Base-by-base conservation (phyloP, 345 rosid genomes). In the Passiflora organensis region DNA sequence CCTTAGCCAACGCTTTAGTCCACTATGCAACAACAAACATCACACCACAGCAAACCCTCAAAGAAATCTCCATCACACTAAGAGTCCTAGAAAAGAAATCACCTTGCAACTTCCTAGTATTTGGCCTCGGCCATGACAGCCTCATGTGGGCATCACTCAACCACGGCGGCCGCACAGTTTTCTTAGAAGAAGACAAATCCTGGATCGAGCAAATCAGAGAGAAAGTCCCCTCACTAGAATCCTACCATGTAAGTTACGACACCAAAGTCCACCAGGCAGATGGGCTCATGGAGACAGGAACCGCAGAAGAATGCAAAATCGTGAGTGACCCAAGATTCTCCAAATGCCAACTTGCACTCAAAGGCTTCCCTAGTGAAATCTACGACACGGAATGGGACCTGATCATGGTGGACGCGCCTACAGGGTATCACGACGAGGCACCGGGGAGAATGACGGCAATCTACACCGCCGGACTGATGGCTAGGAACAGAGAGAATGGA, bases 371-470 rank as follows among this genome's bases (percentile, higher is more conserved):
- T 0, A 61, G 56, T 4, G 85, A 80, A 19, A 75, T 88, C 3
- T 88, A 88, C 52, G 85, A 82, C 8, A 22, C 43, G 6, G 87
- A 78, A 38, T 91, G 98, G 98, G 95, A 91, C 72, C 32, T 91
- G 76, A 91, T 88, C 32, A 91, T 91, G 95, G 93, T 88, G 53
- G 96, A 91, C 49, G 95, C 98, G 14, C 96, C 98, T 0, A 91
- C 98, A 0, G 98, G 96, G 67, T 91, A 77, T 51, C 77, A 79
- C 16, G 80, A 81, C 11, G 82, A 70, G 24, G 85, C 98, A 10
- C 98, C 96, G 6, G 96, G 98, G 70, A 57, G 98, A 62, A 88
- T 91, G 98, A 66, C 64, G 2, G 95, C 95, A 9, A 86, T 88
- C 4, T 91, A 84, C 65, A 84, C 90, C 2, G 95, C 95, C 13